A percentile compares a stretch with the other conserved stretches of the same genome.
These are phyloP conservation scores for Crithidia mellificae DNA, from an alignment of 208 protist genomes.

Conservation along the genomic window DNA sequence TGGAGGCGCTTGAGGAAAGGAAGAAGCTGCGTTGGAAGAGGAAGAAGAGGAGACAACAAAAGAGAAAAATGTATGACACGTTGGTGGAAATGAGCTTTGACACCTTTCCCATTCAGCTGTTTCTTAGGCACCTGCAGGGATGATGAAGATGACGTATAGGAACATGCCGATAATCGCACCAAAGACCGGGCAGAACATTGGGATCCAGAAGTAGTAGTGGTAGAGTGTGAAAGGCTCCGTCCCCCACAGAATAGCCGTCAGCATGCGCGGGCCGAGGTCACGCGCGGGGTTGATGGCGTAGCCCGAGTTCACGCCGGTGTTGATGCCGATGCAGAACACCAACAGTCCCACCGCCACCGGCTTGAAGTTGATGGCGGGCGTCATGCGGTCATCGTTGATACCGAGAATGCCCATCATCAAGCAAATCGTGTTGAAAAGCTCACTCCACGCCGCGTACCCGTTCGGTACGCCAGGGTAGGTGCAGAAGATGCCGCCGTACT, in stretches of 20 bases:
- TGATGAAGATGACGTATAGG: conserved; percentile 48
- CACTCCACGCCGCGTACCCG: conserved; percentile 35
- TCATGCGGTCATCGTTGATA: conserved; percentile 45
- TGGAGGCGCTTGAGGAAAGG: background rate
- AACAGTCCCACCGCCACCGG: conserved; percentile 47
- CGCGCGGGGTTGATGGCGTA: conserved; percentile 58
- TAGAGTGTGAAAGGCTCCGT: conserved; percentile 38
- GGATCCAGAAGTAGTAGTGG: conserved; percentile 61
- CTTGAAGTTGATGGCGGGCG: conserved; percentile 41
- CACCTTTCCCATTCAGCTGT: too few species aligned
- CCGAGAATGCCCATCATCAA: conserved; percentile 54
- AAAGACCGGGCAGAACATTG: too few species aligned
- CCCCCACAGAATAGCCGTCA: conserved; percentile 42
- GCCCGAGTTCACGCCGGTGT: conserved; percentile 41
- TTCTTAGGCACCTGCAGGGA: conserved; percentile 17
- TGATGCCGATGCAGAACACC: conserved; percentile 46
- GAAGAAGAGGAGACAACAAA: background rate
- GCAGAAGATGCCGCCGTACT: conserved; percentile 44
- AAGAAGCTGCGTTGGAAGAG: background rate
- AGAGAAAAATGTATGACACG: too few species aligned
- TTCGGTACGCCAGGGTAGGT: conserved; percentile 47
- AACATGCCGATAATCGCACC: conserved; percentile 43
- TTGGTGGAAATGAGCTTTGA: too few species aligned
- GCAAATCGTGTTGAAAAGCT: conserved; percentile 46
- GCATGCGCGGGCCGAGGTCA: conserved; percentile 48